Evolutionary conservation across 805 yeast species (phyloP).

Genomic region (Wickerhamomyces canadensis): DNA sequence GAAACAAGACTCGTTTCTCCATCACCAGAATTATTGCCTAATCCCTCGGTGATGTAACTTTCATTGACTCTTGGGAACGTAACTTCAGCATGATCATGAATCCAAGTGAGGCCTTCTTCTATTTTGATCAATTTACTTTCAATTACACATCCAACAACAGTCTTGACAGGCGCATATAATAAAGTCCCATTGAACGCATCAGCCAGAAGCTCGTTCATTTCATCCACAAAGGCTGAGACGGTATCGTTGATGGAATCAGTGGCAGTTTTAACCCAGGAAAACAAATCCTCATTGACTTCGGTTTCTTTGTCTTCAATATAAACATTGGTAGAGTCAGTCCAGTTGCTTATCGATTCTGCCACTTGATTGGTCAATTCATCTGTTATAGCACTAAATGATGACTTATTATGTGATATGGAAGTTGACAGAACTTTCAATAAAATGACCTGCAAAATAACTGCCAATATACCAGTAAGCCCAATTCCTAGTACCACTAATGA

Average conservation of each 20-base stretch:
- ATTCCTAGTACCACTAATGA: conserved; percentile 46
- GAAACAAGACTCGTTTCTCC: conserved; percentile 1
- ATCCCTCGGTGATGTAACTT: conserved; percentile 22
- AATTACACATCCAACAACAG: conserved; percentile 73
- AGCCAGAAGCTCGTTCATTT: conserved; percentile 54
- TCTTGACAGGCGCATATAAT: conserved; percentile 53
- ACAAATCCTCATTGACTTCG: conserved; percentile 53
- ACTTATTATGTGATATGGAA: conserved; percentile 7
- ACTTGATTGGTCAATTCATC: conserved; percentile 18
- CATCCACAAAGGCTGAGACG: conserved; percentile 46
- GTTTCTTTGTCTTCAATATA: conserved; percentile 45
- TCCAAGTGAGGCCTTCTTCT: conserved; percentile 76
- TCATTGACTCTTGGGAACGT: conserved; percentile 47
- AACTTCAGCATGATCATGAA: conserved; percentile 56
- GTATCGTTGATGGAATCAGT: conserved; percentile 58
- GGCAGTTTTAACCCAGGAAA: conserved; percentile 59
- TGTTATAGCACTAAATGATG: conserved; percentile 13
- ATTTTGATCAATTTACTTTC: conserved; percentile 64
- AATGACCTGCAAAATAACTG: conserved; percentile 49
- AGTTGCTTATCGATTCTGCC: conserved; percentile 31
- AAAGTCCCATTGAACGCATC: conserved; percentile 65
- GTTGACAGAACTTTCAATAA: conserved; percentile 32
- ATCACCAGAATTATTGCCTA: conserved; percentile 7
- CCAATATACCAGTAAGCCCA: conserved; percentile 50
- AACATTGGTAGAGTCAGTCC: conserved; percentile 54